Base-by-base conservation (phyloP, 1,139 yeast genomes). In the Kodamaea sp. region DNA sequence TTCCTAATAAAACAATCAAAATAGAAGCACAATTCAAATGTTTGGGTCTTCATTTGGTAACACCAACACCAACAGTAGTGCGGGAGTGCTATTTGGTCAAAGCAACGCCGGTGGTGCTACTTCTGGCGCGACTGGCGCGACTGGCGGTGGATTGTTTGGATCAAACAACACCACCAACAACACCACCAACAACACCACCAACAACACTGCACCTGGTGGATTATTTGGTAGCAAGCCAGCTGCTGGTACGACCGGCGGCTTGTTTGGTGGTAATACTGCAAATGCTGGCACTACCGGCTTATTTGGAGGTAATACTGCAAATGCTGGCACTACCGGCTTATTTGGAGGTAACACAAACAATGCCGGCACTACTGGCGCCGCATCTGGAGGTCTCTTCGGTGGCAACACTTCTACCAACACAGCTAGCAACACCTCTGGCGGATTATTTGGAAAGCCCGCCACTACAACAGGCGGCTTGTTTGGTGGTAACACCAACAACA, bases 161-260 rank as follows among this genome's bases (percentile, higher is more conserved):
- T 8, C 11, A 10, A 37, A 29, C n/a, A n/a, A n/a, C n/a, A n/a
- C n/a, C n/a, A n/a, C n/a, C n/a, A n/a, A n/a, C n/a, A n/a, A n/a
- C 24, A 15, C 37, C 32, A 38, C 35, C 39, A 27, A 37, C 31
- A 37, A 32, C 36, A 37, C 34, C 43, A 29, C 22, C 29, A 41
- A 35, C 41, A 42, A 35, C 47, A 36, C 42, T 23, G 37, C 37
- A 8, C 30, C 56, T 2, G 60, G 63, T 3, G 70, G 71, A 2
- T 42, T 60, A 10, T 61, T 60, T 48, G 73, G 71, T 10, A 54
- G 46, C 38, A 54, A 47, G 38, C 50, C 44, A 32, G 37, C 46
- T 35, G 43, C 37, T 32, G 29, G 24, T 24, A 15, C 28, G 8
- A 12, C 37, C 8, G 50, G 50, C 1, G 46, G 47, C 1, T 37